phyloP scores from a whole-genome alignment of 2,329 filamentous ascomycete species.

The Thermothelomyces thermophilus region DNA sequence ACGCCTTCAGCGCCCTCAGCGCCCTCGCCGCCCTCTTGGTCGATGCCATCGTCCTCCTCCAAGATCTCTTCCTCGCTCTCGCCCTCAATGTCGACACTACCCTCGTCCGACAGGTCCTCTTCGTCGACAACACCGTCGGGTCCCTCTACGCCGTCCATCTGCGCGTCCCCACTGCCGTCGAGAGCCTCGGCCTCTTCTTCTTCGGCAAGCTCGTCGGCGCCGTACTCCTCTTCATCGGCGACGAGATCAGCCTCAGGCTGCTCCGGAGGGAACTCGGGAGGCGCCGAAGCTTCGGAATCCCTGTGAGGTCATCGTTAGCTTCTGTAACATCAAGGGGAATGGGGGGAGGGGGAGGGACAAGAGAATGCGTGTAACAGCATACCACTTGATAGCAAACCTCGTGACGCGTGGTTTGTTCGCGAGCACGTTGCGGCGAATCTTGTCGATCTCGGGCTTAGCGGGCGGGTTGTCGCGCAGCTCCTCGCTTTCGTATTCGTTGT shows the following conservation, averaged over 20 bases:
- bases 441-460: slow-evolving; percentile 85
- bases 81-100: slow-evolving; percentile 35
- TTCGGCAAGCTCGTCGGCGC: slow-evolving; percentile 78
- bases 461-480: slow-evolving; percentile 85
- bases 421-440: slow-evolving; percentile 84
- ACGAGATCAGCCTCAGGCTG: slow-evolving; percentile 89
- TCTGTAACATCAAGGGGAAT: background rate
- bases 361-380: slow-evolving; percentile 32
- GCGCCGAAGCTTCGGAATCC: slow-evolving; percentile 96
- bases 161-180: slow-evolving; percentile 29
- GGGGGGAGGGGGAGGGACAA: background rate
- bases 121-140: slow-evolving; percentile 29
- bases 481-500: slow-evolving; percentile 96
- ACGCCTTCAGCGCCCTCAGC: slow-evolving; percentile 18
- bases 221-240: slow-evolving; percentile 83
- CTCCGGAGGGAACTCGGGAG: slow-evolving; percentile 92
- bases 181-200: slow-evolving; percentile 41
- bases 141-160: slow-evolving; percentile 31
- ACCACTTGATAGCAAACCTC: slow-evolving; percentile 98
- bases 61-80: slow-evolving; percentile 35
- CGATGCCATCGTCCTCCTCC: slow-evolving; percentile 31
- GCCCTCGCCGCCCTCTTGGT: slow-evolving; percentile 14
- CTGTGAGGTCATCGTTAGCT: slow-evolving; percentile 40
- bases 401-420: slow-evolving; percentile 97
- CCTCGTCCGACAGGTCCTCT: slow-evolving; percentile 34